Conservation (phyloP, 768 basidiomycete species). For the Rhizopogon vinicolor region DNA sequence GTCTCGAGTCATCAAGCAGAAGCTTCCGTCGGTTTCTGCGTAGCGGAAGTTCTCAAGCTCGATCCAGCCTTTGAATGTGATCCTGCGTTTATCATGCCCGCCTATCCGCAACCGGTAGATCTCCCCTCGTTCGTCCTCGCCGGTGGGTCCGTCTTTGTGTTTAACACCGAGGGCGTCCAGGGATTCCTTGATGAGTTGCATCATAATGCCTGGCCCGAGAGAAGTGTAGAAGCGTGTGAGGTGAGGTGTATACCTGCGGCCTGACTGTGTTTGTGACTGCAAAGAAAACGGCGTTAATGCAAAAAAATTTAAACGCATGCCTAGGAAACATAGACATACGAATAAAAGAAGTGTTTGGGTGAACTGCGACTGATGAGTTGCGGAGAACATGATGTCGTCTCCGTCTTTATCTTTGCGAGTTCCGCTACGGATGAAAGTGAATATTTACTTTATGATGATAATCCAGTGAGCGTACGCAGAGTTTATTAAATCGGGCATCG, state of each 20-base stretch:
- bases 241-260: constrained; percentile 65
- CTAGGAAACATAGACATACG: constrained; percentile 54
- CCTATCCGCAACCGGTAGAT: constrained; percentile 53
- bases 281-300: neutral
- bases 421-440: neutral
- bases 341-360: constrained; percentile 79
- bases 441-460: neutral
- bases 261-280: constrained; percentile 81
- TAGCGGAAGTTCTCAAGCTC: constrained; percentile 60
- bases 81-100: constrained; percentile 59
- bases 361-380: constrained; percentile 62
- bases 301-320: neutral
- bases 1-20: constrained; percentile 68
- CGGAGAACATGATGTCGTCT: constrained; percentile 57
- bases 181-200: constrained; percentile 49
- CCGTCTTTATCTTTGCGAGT: constrained; percentile 44
- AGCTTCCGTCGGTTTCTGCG: constrained; percentile 47
- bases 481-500: constrained; percentile 47
- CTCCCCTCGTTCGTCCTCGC: constrained; percentile 7
- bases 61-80: constrained; percentile 71
- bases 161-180: constrained; percentile 46
- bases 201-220: constrained; percentile 47
- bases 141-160: constrained; percentile 36
- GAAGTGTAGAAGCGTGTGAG: constrained; percentile 80
- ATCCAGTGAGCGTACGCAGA: constrained; percentile 23